Evolutionary conservation across 345 rosid genomes (phyloP).

Genomic region (Populus davidiana): DNA sequence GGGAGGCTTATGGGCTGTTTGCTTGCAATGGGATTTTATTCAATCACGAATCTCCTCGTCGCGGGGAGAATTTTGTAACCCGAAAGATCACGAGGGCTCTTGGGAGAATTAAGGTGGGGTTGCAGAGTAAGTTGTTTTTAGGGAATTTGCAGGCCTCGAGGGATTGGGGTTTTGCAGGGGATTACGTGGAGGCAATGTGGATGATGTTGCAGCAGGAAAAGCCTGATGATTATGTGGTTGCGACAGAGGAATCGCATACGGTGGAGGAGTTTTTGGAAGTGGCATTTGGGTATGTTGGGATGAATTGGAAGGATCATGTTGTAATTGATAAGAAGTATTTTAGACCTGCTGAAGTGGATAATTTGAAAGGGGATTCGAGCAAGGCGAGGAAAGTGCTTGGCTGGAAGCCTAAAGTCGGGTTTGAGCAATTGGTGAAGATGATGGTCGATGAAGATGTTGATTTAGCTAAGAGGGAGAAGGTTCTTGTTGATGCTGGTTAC

Average conservation of each 20-base stretch:
- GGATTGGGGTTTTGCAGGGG: conserved; percentile 97
- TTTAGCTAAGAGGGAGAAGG: conserved; percentile 84
- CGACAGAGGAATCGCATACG: conserved; percentile 87
- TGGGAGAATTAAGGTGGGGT: conserved; percentile 79
- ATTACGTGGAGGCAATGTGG: conserved; percentile 99
- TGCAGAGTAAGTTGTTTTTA: conserved; percentile 76
- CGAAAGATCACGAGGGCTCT: conserved; percentile 91
- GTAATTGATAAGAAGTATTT: conserved; percentile 60
- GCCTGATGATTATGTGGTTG: conserved; percentile 91
- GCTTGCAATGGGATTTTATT: conserved; percentile 92
- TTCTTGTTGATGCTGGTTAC: conserved; percentile 86
- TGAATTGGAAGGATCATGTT: conserved; percentile 62
- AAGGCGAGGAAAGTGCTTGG: conserved; percentile 54
- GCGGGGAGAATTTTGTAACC: conserved; percentile 93
- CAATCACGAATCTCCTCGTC: conserved; percentile 89
- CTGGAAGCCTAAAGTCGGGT: conserved; percentile 80
- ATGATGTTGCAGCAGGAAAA: conserved; percentile 94
- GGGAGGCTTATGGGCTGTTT: conserved; percentile 80
- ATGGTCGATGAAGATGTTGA: conserved; percentile 86
- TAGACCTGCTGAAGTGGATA: conserved; percentile 60
- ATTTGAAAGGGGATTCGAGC: conserved; percentile 54
- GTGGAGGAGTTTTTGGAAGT: conserved; percentile 87
- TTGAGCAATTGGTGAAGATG: conserved; percentile 84
- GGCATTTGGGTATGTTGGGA: conserved; percentile 60
- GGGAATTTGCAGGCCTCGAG: conserved; percentile 86